Percentiles rank a stretch among this genome's conserved stretches.
phyloP scores from a whole-genome alignment of 768 basidiomycete genomes.

The Boletellus ananas region DNA sequence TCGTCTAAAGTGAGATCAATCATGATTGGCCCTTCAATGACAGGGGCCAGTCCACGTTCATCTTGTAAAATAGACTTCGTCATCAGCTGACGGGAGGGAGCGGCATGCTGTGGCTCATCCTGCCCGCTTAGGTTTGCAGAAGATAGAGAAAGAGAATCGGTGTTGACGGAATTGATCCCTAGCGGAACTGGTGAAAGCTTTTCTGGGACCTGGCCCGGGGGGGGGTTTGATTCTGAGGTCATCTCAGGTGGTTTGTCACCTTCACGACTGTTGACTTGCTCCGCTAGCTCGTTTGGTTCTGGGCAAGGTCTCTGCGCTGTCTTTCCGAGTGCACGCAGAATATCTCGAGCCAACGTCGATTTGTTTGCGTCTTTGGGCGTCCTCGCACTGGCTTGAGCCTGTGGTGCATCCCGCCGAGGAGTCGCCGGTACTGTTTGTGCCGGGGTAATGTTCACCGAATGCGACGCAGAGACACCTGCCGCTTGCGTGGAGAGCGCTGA shows the following conservation, averaged over 20 bases:
- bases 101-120: neutral
- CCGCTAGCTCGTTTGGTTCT: constrained; percentile 5
- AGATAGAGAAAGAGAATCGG: neutral
- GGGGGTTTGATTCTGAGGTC: neutral
- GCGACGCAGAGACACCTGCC: neutral
- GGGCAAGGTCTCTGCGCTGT: constrained; percentile 5
- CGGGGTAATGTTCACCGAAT: neutral
- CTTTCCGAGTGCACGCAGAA: constrained; percentile 49
- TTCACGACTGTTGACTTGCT: neutral
- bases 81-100: neutral
- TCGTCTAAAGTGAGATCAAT: constrained; percentile 27
- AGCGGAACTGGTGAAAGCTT: neutral
- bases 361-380: constrained; percentile 44
- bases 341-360: constrained; percentile 51
- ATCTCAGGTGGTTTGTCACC: neutral
- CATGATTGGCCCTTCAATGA: constrained; percentile 17
- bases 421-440: constrained; percentile 3
- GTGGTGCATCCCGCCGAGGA: constrained; percentile 4
- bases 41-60: neutral
- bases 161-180: neutral
- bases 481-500: constrained; percentile 5
- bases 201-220: neutral
- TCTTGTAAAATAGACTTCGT: neutral
- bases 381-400: constrained; percentile 5
- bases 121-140: neutral